Base-by-base conservation (phyloP, 345 rosid species). In the Acer saccharum region DNA sequence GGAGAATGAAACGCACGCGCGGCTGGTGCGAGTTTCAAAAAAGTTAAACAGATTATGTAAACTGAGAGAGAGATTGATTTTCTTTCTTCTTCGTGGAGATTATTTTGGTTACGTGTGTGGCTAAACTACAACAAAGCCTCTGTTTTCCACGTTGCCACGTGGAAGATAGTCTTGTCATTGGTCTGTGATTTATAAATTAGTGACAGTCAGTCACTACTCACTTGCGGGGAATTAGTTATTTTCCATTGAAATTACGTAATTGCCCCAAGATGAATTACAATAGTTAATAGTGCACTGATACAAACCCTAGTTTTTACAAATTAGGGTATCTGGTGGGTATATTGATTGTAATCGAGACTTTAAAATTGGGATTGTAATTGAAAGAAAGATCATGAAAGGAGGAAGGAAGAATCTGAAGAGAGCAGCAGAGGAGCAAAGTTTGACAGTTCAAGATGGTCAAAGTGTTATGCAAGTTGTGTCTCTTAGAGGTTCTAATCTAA, bases 341-440 rank as follows among this genome's bases (percentile, higher is more conserved):
- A 55, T 10, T 41, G 10, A 9, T 43, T 43, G 46, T 43, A 43
- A 43, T 43, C 46, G 46, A 43, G 46, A 25, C 1, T 25, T 23
- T 27, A 27, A 44, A 46, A 46, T 10, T 6, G 20, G 0, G 63
- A 39, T 3, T 25, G 17, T 6, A 13, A 67, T 67, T 55, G 69
- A 16, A 16, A 21, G 73, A 67, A 71, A 65, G 52, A 73, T 67
- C 16, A 93, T 92, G 98, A 88, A 87, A 84, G 94, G 90, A 81
- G 93, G 97, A 74, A 88, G 99, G 83, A 93, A 88, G 89, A 93
- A 92, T 86, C 81, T 95, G 84, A 90, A 88, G 85, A 87, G 92
- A 79, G 98, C 94, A 41, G 88, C 89, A 1, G 82, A 80, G 75
- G 95, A 90, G 23, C 87, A 81, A 62, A 84, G 77, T 14, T 82